phyloP scores from a whole-genome alignment of 495 filamentous ascomycete species.

The Aspergillus avenaceus region DNA sequence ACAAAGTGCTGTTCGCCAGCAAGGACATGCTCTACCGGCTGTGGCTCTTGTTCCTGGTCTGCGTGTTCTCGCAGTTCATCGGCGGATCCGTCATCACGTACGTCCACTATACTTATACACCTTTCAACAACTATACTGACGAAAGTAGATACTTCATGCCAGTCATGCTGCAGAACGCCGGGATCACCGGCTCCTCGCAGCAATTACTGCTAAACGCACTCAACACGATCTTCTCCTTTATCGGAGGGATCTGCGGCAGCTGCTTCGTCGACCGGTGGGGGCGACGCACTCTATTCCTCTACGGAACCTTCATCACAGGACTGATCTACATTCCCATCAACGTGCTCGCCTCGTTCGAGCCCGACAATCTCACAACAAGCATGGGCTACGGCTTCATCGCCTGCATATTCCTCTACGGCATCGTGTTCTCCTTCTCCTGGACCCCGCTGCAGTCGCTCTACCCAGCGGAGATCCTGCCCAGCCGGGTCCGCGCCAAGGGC shows the following conservation, averaged over 20 bases:
- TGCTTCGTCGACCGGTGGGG: constrained; percentile 55
- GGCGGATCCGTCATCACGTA: constrained; percentile 30
- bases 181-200: constrained; percentile 33
- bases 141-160: constrained; percentile 21
- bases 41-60: constrained; percentile 45
- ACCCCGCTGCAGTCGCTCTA: constrained; percentile 66
- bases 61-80: constrained; percentile 44
- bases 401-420: constrained; percentile 62
- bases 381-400: constrained; percentile 55
- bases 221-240: constrained; percentile 57
- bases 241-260: constrained; percentile 59
- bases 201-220: constrained; percentile 54
- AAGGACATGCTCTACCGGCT: constrained; percentile 51
- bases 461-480: constrained; percentile 58
- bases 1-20: constrained; percentile 53
- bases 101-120: background rate
- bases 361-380: constrained; percentile 55
- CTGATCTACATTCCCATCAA: constrained; percentile 51
- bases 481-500: constrained; percentile 59
- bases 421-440: constrained; percentile 57
- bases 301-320: constrained; percentile 43
- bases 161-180: constrained; percentile 20
- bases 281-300: constrained; percentile 40
- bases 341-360: constrained; percentile 20
- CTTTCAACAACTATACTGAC: background rate